A percentile compares a stretch with the other conserved stretches of the same genome.
phyloP scores from a whole-genome alignment of 352 stramenopile species.

The Globisporangium megalacanthum region DNA sequence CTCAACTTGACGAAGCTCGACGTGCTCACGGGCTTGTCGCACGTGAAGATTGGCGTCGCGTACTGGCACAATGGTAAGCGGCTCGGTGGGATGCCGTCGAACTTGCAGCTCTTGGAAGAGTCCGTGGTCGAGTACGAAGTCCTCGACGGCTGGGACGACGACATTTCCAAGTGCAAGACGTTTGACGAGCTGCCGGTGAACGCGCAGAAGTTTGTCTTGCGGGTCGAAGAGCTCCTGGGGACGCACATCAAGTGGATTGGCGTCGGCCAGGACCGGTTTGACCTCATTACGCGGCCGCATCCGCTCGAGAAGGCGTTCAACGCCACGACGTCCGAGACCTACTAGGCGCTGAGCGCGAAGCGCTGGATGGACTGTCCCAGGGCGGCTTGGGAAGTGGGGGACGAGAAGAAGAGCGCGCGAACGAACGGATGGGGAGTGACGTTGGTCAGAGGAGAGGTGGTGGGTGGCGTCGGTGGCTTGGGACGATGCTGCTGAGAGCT shows the following conservation, averaged over 20 bases:
- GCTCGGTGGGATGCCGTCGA: conserved; percentile 93
- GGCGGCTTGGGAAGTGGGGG: no score
- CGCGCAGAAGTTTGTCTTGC: conserved; percentile 95
- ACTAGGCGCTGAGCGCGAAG: conserved; percentile 1
- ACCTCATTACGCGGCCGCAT: conserved; percentile 89
- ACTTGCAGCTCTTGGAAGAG: conserved; percentile 89
- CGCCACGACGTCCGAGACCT: conserved; percentile 7
- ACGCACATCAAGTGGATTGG: conserved; percentile 98
- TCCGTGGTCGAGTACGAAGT: conserved; percentile 96
- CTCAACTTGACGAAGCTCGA: conserved; percentile 99
- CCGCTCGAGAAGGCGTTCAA: conserved; percentile 69
- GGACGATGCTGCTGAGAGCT: no score
- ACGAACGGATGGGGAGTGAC: no score
- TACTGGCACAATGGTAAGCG: conserved; percentile 96
- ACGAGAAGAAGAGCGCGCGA: no score
- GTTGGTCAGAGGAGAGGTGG: no score
- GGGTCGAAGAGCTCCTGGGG: conserved; percentile 95
- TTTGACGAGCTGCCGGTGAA: conserved; percentile 96
- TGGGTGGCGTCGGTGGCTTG: no score
- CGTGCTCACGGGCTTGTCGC: conserved; percentile 95
- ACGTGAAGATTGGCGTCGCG: conserved; percentile 93
- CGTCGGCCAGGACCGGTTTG: conserved; percentile 94
- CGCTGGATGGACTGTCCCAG: no score
- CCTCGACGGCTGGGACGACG: conserved; percentile 92
- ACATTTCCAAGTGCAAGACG: conserved; percentile 94